Evolutionary conservation across 495 filamentous ascomycete species (phyloP), one percentile per base, ranked within the genome.

Genomic region (Margaritispora aquatica): DNA sequence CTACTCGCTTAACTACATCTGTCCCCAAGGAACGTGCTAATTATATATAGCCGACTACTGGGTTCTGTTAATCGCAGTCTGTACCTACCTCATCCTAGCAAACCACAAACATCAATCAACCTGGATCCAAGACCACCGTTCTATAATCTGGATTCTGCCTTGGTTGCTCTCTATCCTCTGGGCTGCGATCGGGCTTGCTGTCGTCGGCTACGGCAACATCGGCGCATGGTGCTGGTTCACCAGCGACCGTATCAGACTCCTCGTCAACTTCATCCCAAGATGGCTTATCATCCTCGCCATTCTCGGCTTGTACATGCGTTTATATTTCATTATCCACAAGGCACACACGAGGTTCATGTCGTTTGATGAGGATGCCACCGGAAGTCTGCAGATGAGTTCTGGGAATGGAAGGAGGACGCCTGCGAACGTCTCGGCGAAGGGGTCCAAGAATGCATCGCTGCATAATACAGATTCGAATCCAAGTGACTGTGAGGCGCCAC

Each of bases 31-130:
- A n/a, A n/a, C n/a, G n/a, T n/a, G n/a, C n/a, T n/a, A n/a, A n/a
- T n/a, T n/a, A n/a, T n/a, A n/a, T n/a, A n/a, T n/a, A n/a, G 69
- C 73, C 5, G 73, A 76, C 61, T 77, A 77, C 60, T 77, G 74
- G 74, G 73, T 77, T 9, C 51, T 77, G 7, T 51, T 66, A 22
- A 75, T 77, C 54, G 73, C 74, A 15, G 8, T 73, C 20, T 75
- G 68, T 66, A 75, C 74, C 0, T 77, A 71, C 55, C 59, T 75
- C 1, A 71, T 77, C 21, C 63, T 77, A 17, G 68, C 69, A 7
- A 72, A 73, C 49, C 65, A 73, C 51, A 75, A 74, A 61, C 52
- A 62, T 27, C 61, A 62, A 20, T 69, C 71, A 1, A 34, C 56
- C 2, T 75, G 73, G 74, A 66, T 75, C 2, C 72, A 77, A 56